These are phyloP conservation scores for Globisporangium middletonii DNA, from an alignment of 352 stramenopile species.

Conservation along the genomic window DNA sequence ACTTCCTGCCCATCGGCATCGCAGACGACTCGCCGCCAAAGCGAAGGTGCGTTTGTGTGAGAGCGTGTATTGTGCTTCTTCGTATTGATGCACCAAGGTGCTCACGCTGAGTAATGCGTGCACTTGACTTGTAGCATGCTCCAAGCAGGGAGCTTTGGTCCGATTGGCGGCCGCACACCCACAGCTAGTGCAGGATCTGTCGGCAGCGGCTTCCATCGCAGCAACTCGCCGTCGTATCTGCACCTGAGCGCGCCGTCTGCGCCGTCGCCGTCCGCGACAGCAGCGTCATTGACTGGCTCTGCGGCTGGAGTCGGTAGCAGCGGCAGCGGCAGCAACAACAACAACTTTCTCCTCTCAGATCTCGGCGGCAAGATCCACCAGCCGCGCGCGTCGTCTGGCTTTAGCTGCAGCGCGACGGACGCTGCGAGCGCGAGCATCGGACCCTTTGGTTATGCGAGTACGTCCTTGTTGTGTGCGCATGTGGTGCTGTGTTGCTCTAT, in stretches of 20 bases:
- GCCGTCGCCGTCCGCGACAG: background rate
- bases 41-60: slow-evolving; percentile 30
- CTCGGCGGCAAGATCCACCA: slow-evolving; percentile 53
- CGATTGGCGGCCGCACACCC: slow-evolving; percentile 29
- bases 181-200: slow-evolving; percentile 3
- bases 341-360: slow-evolving; percentile 43
- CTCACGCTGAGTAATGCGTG: background rate
- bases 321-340: background rate
- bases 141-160: slow-evolving; percentile 31
- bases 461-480: slow-evolving; percentile 4
- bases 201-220: slow-evolving; percentile 10
- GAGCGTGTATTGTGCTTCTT: too few relatives aligned
- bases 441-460: slow-evolving; percentile 32
- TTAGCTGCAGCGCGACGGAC: slow-evolving; percentile 10
- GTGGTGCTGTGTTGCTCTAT: background rate
- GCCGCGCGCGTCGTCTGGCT: slow-evolving; percentile 14
- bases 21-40: slow-evolving; percentile 75
- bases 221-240: slow-evolving; percentile 12
- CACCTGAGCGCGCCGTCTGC: slow-evolving; percentile 2
- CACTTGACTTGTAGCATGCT: slow-evolving; percentile 3
- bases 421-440: slow-evolving; percentile 9
- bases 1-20: slow-evolving; percentile 85
- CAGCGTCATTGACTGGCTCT: background rate
- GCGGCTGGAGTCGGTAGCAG: background rate
- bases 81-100: background rate